phyloP scores from a whole-genome alignment of 768 basidiomycete genomes.

The Tubosaeta sp. region DNA sequence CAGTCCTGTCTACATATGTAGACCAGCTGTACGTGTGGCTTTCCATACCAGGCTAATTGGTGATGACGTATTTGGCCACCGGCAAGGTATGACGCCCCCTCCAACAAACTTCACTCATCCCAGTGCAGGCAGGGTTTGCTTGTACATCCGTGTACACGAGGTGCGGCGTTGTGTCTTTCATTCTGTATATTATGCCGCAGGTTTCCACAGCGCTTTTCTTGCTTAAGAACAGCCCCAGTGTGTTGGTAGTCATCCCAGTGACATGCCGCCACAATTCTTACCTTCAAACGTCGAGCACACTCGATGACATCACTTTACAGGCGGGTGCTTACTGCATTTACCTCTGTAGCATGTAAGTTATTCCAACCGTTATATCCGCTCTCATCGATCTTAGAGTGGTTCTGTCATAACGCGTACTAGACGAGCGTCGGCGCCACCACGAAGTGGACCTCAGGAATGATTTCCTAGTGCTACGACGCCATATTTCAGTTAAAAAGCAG shows the following conservation, averaged over 20 bases:
- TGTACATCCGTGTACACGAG: not conserved
- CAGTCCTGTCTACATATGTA: no score
- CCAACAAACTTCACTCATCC: no score
- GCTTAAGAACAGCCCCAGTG: not conserved
- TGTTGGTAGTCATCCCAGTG: not conserved
- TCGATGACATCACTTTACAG: conserved; percentile 1
- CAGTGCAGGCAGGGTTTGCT: no score
- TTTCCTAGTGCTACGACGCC: not conserved
- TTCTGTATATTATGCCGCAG: not conserved
- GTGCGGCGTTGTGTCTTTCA: not conserved
- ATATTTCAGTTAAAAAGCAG: conserved; percentile 12
- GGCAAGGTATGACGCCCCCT: no score
- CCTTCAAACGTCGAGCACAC: conserved; percentile 2
- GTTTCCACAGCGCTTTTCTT: not conserved
- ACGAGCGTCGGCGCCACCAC: conserved; percentile 11
- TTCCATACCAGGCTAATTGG: no score
- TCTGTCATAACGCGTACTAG: conserved; percentile 2
- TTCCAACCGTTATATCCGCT: not conserved
- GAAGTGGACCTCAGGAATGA: not conserved
- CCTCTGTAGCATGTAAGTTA: conserved; percentile 2
- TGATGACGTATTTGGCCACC: no score
- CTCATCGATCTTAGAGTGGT: not conserved
- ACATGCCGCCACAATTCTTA: conserved; percentile 21
- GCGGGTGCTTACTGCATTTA: conserved; percentile 1
- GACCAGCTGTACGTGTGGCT: no score